Conservation (phyloP, 306 rosid genomes). For the Cicer cuneatum region DNA sequence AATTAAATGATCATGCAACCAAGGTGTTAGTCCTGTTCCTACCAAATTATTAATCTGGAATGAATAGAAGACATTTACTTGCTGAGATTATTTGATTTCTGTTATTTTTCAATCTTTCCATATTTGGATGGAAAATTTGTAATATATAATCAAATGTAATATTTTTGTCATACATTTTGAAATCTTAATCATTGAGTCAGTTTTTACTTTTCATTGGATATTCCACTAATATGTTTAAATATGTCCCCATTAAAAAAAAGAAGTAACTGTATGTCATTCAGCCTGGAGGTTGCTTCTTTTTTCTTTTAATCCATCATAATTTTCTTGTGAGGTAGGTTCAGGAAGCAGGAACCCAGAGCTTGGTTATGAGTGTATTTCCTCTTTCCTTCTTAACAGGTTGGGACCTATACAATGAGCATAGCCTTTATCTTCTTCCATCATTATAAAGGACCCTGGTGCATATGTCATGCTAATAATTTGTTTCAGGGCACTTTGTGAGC, state of each 20-base stretch:
- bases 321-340: constrained; percentile 46
- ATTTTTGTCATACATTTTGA: constrained; percentile 1
- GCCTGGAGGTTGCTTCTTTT: neutral
- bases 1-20: constrained; percentile 14
- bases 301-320: constrained; percentile 6
- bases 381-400: constrained; percentile 73
- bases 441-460: constrained; percentile 37
- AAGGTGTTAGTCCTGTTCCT: constrained; percentile 25
- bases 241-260: neutral
- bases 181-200: constrained; percentile 11
- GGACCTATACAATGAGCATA: constrained; percentile 27
- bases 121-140: constrained; percentile 32
- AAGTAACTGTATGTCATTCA: constrained; percentile 1
- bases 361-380: constrained; percentile 57
- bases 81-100: constrained; percentile 3
- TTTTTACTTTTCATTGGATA: constrained; percentile 17
- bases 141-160: constrained; percentile 12
- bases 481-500: constrained; percentile 74
- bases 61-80: neutral
- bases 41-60: constrained; percentile 17
- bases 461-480: constrained; percentile 5
- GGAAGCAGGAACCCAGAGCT: constrained; percentile 50
- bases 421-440: constrained; percentile 31
- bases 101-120: constrained; percentile 9
- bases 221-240: constrained; percentile 32